Base-by-base conservation (phyloP, 805 yeast genomes). In the Yarrowia sp. region DNA sequence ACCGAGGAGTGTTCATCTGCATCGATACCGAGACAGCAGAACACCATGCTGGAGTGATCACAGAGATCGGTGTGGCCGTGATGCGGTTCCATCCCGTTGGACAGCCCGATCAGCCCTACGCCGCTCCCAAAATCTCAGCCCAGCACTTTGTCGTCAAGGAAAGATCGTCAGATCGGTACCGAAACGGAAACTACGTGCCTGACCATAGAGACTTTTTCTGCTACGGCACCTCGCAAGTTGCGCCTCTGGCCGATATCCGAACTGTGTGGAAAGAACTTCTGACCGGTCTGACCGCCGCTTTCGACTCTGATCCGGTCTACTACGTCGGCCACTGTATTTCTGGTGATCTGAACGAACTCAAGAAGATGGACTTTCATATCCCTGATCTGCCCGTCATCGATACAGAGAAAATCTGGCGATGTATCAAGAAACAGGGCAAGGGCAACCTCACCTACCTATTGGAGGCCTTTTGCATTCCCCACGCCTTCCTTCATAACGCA, bases 401-500 rank as follows among this genome's bases (percentile, higher is more conserved):
- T 73, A 87, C 91, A 0, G 79, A 79, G 69, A 75, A 73, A 9
- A 61, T 87, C 0, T 84, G 82, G 78, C 72, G 73, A 50, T 6
- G 15, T 7, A 3, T 78, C 82, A 9, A 63, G 55, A 33, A 44
- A 34, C 17, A 33, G 44, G 44, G 67, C 38, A 20, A 46, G 40
- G 20, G 64, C 36, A 17, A 67, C 67, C 69, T 88, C 52, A 80
- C 84, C 15, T 82, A 81, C 20, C 74, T 84, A 0, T 76, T 87
- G 17, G 75, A 83, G 47, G 73, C 80, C 58, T 76, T 85, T 61
- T 77, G 79, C 34, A 80, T 88, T 7, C 89, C 90, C 0, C 86
- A 85, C 72, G 82, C 86, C 0, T 81, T 79, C 70, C 76, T 88
- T 56, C 92, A 88, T 74, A 88, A 88, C 73, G 92, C 90, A 1